Evolutionary conservation across 2,329 filamentous ascomycete genomes (phyloP), one percentile per base, ranked within the genome.

Genomic region (Talaromyces sp.): DNA sequence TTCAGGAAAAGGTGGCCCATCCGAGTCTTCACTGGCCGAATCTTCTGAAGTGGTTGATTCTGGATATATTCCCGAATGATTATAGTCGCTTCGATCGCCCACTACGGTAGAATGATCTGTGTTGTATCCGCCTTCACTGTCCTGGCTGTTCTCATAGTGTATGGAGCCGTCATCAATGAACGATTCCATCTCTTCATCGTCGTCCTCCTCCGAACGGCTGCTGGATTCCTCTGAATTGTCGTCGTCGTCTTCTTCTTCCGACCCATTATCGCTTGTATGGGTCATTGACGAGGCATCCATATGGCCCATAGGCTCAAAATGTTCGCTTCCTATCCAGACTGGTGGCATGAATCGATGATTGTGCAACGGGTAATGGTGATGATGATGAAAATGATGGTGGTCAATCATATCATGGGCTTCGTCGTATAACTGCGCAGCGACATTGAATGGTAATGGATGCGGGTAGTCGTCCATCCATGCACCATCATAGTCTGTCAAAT

Each of bases 131-230:
- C n/a, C 36, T 59, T 59, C 56, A 31, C 56, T 31, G 17, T 58
- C 34, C 31, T 25, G n/a, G 15, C 56, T 58, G 34, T 59, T 43
- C 15, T 59, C 36, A 13, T 59, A 59, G 15, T 59, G 36, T 45
- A 59, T 59, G 36, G 56, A 59, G 29, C 25, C 56, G 38, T 77
- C 73, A 51, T 76, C 74, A 62, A 77, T 77, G 54, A 77, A 78
- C 7, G 74, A 75, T 61, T 74, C 74, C 70, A 71, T 71, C 31
- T 77, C 74, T 7, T 62, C 68, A 29, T 70, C 69, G 17, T 69
- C 70, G n/a, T 68, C 67, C 25, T 67, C 68, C 5, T 60, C 65
- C 2, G 49, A 53, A n/a, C 17, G 31, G 49, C 49, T 53, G 27
- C 49, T 53, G 49, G 27, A 29, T 29, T 67, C 65, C 29, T 64